Evolutionary conservation across 148 eudicot genomes (phyloP).

Genomic region (Chenopodium album): DNA sequence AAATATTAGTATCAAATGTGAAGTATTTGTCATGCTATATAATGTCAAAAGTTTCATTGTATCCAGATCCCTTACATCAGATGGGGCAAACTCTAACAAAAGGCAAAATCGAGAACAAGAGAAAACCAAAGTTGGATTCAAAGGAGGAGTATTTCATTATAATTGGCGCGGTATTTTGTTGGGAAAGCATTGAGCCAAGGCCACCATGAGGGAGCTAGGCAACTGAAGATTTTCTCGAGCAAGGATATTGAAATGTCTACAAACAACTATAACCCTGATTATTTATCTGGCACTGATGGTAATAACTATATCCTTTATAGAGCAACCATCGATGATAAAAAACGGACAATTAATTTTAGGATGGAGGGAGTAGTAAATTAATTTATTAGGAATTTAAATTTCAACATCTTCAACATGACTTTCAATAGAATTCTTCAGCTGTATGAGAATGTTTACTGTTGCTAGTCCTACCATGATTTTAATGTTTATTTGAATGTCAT

Average conservation of each 20-base stretch:
- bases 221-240: slow-evolving; percentile 17
- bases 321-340: neutral
- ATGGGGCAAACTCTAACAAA: slow-evolving; percentile 27
- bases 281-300: slow-evolving; percentile 8
- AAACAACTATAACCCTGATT: slow-evolving; percentile 18
- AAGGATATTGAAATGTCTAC: slow-evolving; percentile 26
- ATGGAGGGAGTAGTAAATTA: no score
- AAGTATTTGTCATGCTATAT: no score
- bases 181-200: slow-evolving; percentile 20
- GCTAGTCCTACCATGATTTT: no score
- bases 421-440: no score
- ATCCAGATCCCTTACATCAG: neutral
- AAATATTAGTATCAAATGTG: no score
- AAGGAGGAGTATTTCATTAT: slow-evolving; percentile 21
- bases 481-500: no score
- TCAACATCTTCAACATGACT: no score
- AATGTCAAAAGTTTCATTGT: no score
- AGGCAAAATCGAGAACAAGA: neutral
- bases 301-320: slow-evolving; percentile 6
- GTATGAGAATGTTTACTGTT: no score
- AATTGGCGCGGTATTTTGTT: slow-evolving; percentile 24
- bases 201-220: slow-evolving; percentile 11
- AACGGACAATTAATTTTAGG: no score
- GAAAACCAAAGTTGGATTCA: neutral
- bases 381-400: no score